A percentile compares a stretch with the other conserved stretches of the same genome.
These are phyloP conservation scores for Dalbergia cultrata DNA, from an alignment of 306 rosid species.

Conservation along the genomic window DNA sequence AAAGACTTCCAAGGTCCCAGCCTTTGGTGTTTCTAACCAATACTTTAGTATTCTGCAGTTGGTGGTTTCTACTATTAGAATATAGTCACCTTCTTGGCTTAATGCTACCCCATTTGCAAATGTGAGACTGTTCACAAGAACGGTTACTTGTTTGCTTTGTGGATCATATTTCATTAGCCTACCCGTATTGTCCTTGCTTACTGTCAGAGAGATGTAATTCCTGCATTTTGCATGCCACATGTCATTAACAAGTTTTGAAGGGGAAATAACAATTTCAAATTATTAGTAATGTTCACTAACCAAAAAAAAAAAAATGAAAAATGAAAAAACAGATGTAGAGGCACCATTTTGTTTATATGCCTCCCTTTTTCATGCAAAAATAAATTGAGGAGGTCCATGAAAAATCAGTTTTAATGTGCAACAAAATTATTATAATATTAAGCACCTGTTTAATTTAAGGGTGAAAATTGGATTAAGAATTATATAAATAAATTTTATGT, in stretches of 20 bases:
- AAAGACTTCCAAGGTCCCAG: constrained; percentile 63
- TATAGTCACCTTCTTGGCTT: constrained; percentile 60
- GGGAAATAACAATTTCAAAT: background rate
- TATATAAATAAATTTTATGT: too few relatives aligned
- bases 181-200: constrained; percentile 72
- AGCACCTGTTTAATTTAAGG: too few relatives aligned
- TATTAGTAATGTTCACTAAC: too few relatives aligned
- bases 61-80: constrained; percentile 69
- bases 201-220: constrained; percentile 58
- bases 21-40: constrained; percentile 66
- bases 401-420: background rate
- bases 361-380: background rate
- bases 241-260: background rate
- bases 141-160: constrained; percentile 51
- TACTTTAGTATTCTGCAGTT: constrained; percentile 68
- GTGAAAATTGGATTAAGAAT: too few relatives aligned
- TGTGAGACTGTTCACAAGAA: constrained; percentile 62
- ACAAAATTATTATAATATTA: background rate
- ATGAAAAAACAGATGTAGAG: background rate
- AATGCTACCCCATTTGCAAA: constrained; percentile 83
- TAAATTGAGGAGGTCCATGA: background rate
- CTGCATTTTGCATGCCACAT: constrained; percentile 51
- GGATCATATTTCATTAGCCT: constrained; percentile 77
- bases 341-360: background rate
- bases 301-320: too few relatives aligned